These are phyloP conservation scores for Chrysanthemum lavandulifolium DNA, from an alignment of 129 eudicot species.

Conservation along the genomic window DNA sequence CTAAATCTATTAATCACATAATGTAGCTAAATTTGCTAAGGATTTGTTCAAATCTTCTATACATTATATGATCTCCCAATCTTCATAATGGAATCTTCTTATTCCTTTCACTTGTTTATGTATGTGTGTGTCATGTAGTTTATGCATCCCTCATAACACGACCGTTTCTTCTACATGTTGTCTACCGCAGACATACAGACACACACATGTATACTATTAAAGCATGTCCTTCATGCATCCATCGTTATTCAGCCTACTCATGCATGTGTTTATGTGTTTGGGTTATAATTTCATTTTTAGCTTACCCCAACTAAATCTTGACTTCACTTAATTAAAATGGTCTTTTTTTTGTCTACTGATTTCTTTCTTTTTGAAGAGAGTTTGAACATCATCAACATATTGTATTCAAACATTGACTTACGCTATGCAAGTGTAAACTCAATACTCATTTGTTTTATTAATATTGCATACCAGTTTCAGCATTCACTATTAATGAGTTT, in stretches of 20 bases:
- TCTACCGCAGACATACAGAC: neutral
- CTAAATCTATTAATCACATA: neutral
- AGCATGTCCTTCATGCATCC: neutral
- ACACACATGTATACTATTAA: neutral
- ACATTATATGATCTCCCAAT: neutral
- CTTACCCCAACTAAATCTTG: neutral
- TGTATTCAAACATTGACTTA: too few species aligned
- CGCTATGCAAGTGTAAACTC: neutral
- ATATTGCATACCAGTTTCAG: neutral
- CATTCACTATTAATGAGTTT: conserved; percentile 11
- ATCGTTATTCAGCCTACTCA: neutral
- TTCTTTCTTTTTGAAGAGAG: too few species aligned
- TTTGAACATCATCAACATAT: too few species aligned
- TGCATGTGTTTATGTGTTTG: neutral
- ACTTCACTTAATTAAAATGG: neutral
- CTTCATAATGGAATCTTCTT: too few species aligned
- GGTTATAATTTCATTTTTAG: neutral
- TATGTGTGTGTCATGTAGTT: neutral
- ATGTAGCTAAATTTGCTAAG: neutral
- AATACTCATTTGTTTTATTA: neutral
- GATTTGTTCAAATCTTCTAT: neutral
- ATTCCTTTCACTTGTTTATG: neutral
- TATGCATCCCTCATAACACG: neutral
- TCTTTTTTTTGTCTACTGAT: too few species aligned
- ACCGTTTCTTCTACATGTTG: neutral